These are phyloP conservation scores for Verticillium longisporum DNA, from an alignment of 2,329 filamentous ascomycete species.

Conservation along the genomic window DNA sequence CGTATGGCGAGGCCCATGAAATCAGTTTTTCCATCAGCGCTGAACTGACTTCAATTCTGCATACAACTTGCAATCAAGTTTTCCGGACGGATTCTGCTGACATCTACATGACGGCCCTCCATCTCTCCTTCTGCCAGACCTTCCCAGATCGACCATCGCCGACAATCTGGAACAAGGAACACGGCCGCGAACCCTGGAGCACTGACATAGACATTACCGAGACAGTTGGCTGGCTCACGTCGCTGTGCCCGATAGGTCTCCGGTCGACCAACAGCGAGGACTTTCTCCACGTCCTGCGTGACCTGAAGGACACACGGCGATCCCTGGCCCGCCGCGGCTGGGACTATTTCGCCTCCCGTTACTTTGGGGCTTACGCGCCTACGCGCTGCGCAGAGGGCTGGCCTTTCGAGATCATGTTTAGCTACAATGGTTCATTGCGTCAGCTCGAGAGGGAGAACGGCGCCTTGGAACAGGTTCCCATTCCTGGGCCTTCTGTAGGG, in stretches of 20 bases:
- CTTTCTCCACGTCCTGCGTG: constrained; percentile 41
- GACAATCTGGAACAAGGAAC: constrained; percentile 47
- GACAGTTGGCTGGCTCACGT: constrained; percentile 56
- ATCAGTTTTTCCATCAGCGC: constrained; percentile 34
- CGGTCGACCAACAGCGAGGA: constrained; percentile 29
- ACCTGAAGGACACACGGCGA: constrained; percentile 45
- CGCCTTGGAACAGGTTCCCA: constrained; percentile 39
- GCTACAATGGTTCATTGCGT: constrained; percentile 42
- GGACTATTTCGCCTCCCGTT: constrained; percentile 40
- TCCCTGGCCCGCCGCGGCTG: constrained; percentile 35
- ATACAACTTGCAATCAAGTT: constrained; percentile 33
- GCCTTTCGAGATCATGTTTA: constrained; percentile 54
- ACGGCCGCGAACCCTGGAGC: constrained; percentile 37
- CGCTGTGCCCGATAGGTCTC: constrained; percentile 43
- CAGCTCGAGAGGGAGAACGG: constrained; percentile 40
- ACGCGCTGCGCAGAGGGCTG: constrained; percentile 27
- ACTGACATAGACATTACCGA: constrained; percentile 43
- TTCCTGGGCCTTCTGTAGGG: constrained; percentile 29
- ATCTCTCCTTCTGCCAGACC: constrained; percentile 47
- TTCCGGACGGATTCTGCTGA: constrained; percentile 47
- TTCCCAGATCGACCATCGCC: constrained; percentile 46
- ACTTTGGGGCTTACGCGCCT: constrained; percentile 26
- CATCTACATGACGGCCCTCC: constrained; percentile 44
- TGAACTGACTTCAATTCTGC: constrained; percentile 34
- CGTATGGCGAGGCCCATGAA: constrained; percentile 34